Conservation (phyloP, 768 basidiomycete genomes). For the Phlegmacium glaucopus region DNA sequence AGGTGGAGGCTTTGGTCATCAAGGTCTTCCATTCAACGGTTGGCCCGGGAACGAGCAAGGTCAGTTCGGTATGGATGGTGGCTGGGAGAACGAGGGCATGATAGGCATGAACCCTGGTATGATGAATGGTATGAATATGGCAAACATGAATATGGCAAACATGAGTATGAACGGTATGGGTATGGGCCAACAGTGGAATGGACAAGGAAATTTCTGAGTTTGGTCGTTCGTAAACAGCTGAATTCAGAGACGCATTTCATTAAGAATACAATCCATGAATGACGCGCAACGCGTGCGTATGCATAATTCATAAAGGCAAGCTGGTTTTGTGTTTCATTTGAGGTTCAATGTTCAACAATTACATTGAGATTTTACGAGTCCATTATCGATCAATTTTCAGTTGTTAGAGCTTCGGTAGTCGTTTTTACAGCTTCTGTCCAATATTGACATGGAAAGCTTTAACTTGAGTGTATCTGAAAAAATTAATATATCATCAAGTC, state of each 20-base stretch:
- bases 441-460: conserved; percentile 66
- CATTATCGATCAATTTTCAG: too few species aligned
- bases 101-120: conserved; percentile 19
- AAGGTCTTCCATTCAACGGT: conserved; percentile 3
- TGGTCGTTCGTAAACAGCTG: too few species aligned
- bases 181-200: conserved; percentile 20
- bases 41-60: conserved; percentile 10
- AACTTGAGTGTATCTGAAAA: conserved; percentile 48
- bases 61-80: conserved; percentile 16
- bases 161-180: conserved; percentile 16
- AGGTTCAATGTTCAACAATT: too few species aligned
- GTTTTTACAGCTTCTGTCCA: too few species aligned
- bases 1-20: conserved; percentile 27
- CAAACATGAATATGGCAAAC: conserved; percentile 19
- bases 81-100: conserved; percentile 19
- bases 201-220: conserved; percentile 11
- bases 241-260: too few species aligned
- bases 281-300: too few species aligned
- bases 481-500: neutral
- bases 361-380: too few species aligned
- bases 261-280: too few species aligned
- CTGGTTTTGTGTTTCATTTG: too few species aligned
- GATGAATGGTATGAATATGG: conserved; percentile 16
- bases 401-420: too few species aligned
- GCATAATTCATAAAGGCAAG: too few species aligned